phyloP scores from a whole-genome alignment of 768 basidiomycete species.

The Termitomyces sp. region DNA sequence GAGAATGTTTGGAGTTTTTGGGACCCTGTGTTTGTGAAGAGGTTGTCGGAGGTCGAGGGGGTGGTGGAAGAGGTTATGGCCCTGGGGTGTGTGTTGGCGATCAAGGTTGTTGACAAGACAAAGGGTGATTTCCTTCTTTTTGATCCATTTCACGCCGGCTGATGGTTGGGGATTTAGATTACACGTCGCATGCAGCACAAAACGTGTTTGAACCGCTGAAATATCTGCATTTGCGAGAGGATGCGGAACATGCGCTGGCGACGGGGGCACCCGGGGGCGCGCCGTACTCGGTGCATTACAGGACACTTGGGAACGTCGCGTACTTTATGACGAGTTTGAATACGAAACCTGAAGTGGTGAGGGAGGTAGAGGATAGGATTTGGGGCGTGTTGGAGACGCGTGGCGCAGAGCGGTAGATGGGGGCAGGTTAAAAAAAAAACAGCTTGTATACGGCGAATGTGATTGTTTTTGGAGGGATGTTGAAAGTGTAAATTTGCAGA shows the following conservation, averaged over 20 bases:
- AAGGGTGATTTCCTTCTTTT: constrained; percentile 42
- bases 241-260: constrained; percentile 9
- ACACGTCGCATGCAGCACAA: constrained; percentile 63
- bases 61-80: constrained; percentile 85
- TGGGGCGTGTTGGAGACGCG: constrained; percentile 29
- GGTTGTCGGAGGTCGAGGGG: constrained; percentile 48
- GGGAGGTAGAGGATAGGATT: constrained; percentile 61
- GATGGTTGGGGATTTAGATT: constrained; percentile 33
- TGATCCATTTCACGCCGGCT: rapidly evolving
- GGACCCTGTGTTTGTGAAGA: constrained; percentile 67
- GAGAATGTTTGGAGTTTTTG: constrained; percentile 79
- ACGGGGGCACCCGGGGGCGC: constrained; percentile 48
- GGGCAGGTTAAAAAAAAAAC: too few relatives aligned
- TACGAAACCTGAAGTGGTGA: constrained; percentile 49
- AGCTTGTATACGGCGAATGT: too few relatives aligned
- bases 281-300: constrained; percentile 72
- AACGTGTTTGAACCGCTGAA: constrained; percentile 52
- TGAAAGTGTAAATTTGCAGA: too few relatives aligned
- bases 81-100: constrained; percentile 78
- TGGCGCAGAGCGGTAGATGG: background rate
- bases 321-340: constrained; percentile 92
- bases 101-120: constrained; percentile 60
- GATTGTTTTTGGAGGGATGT: too few relatives aligned
- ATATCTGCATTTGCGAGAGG: constrained; percentile 15
- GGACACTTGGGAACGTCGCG: constrained; percentile 88